Evolutionary conservation across 2,329 filamentous ascomycete genomes (phyloP), one percentile per base, ranked within the genome.

Genomic region (Ceratocystiopsis minuta): DNA sequence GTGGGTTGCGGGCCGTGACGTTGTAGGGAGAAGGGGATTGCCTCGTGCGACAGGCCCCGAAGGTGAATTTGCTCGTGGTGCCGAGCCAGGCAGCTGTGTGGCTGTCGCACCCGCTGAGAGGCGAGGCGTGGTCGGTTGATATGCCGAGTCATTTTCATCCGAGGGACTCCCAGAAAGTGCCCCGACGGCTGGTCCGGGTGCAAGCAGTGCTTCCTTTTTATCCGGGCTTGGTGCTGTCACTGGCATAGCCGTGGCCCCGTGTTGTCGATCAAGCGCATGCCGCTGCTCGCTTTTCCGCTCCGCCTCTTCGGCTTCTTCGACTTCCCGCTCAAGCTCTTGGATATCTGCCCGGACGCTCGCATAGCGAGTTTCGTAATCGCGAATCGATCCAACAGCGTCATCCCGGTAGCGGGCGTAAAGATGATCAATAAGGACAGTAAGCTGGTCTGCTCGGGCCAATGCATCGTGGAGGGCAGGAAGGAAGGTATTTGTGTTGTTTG

Each of bases 341-440:
- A 92, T 73, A 49, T 94, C 80, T 45, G 65, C 66, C 56, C 76
- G 70, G 36, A 88, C 60, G 16, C 61, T 61, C 20, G 70, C 67
- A 53, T 79, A 80, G 40, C 65, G 67, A 45, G 66, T 68, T 62
- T 95, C 87, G 47, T 90, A 79, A 43, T 80, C 72, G 45, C 71
- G 67, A 45, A 95, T 82, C 52, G 79, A 70, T 43, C 65, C 63
- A n/a, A 85, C 68, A 39, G 79, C 65, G 36, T 78, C 65, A 37
- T 80, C 73, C 48, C 77, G 71, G 56, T 92, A 95, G 47, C 73
- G 69, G 13, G 72, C 68, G 55, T 90, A 92, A 2, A 94, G 66
- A 48, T 78, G 75, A 44, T 78, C 67, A 38, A 92, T 71, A 37
- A 94, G 61, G 24, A 68, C 63, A 1, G 81, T 80, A 2, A 92